These are phyloP conservation scores for Colletotrichum filicis DNA, from an alignment of 2,329 filamentous ascomycete species.

Conservation along the genomic window DNA sequence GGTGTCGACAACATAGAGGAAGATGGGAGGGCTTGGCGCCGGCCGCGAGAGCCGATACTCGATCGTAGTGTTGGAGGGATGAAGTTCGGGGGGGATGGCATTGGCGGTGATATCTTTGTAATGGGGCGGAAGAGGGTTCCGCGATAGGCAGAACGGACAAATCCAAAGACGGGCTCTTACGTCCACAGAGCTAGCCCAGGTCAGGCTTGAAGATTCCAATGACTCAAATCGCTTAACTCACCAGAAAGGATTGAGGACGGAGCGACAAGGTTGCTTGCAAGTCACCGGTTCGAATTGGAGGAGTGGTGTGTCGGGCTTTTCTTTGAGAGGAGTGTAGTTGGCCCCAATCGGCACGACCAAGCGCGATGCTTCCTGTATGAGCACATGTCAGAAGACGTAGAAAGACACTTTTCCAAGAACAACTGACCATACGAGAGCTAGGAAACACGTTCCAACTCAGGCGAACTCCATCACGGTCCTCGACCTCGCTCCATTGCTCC, in stretches of 20 bases:
- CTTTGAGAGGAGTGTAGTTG: conserved; percentile 94
- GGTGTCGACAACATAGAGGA: conserved; percentile 87
- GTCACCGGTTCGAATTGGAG: conserved; percentile 96
- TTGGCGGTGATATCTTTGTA: conserved; percentile 91
- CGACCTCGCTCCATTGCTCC: conserved; percentile 95
- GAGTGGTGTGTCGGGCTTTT: conserved; percentile 88
- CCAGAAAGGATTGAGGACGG: conserved; percentile 97
- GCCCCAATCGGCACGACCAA: conserved; percentile 96
- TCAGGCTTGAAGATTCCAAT: conserved; percentile 8
- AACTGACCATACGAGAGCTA: conserved; percentile 90
- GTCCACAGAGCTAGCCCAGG: conserved; percentile 75
- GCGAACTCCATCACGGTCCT: conserved; percentile 95
- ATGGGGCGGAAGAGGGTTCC: conserved; percentile 84
- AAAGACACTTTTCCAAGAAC: conserved; percentile 1
- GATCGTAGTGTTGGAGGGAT: conserved; percentile 87
- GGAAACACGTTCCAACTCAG: conserved; percentile 99
- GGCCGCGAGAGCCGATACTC: conserved; percentile 85
- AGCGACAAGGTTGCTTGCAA: conserved; percentile 95
- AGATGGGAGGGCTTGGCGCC: conserved; percentile 87
- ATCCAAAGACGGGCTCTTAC: conserved; percentile 88
- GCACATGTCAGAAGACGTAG: conserved; percentile 37
- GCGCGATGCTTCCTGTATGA: conserved; percentile 83
- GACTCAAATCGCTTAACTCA: conserved; percentile 54
- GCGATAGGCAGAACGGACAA: conserved; percentile 86
- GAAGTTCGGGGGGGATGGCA: conserved; percentile 84